Base-by-base conservation (phyloP, 106 monocot species). In the Apostasia shenzhenica region DNA sequence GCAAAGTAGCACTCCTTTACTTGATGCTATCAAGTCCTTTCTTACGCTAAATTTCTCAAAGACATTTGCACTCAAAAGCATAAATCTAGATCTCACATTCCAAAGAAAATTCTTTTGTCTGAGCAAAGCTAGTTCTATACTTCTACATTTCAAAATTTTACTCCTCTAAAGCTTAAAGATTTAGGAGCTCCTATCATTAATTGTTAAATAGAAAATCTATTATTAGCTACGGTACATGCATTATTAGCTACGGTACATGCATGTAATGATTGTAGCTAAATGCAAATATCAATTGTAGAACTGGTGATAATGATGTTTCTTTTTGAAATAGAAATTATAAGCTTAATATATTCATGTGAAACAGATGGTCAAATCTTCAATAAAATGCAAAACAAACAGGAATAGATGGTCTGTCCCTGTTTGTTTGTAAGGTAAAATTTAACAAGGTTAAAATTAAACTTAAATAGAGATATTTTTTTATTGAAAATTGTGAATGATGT, bases 231-330 rank as follows among this genome's bases (percentile, higher is more conserved):
- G 14, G 48, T 48, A 2, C 2, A 14, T n/a, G 47, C 46, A 38
- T 49, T 66, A 14, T 49, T 66, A 45, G 66, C 66, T 46, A 66
- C 14, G 3, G 60, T 4, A 40, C 7, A 61, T 61, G 60, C 60
- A 61, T 61, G 14, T 61, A 61, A 37, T 38, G 39, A 61, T 40
- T 61, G 14, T 61, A 26, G 26, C 26, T 26, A 26, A 26, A 26
- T 26, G 26, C 26, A 26, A 26, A 26, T 26, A 26, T 26, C 26
- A 26, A 26, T 26, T 26, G 26, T 26, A 26, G 38, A 40, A 61
- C 40, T 26, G 39, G 60, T 4, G 39, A 3, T 26, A 61, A 37
- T n/a, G 60, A 61, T 61, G 38, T 61, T 61, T 61, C 60, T 39
- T 4, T 61, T 61, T 1, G 60, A 40, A 61, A 61, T 40, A 61